Base-by-base conservation (phyloP, 2,329 filamentous ascomycete species). In the Parasarocladium wereldwijsianum region DNA sequence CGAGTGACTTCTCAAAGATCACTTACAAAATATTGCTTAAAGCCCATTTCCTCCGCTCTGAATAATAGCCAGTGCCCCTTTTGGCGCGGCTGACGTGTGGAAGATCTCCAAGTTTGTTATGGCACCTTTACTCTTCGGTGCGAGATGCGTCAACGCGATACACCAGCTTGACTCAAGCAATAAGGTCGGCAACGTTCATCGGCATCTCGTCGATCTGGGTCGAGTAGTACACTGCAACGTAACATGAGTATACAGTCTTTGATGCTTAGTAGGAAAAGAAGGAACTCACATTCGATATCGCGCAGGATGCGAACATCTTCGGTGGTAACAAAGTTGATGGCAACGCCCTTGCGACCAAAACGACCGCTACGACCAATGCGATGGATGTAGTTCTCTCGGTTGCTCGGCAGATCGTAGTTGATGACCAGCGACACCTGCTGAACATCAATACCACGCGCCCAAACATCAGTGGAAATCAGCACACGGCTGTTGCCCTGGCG, bases 331-430 rank as follows among this genome's bases (percentile, higher is more conserved):
- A 98, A 98, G 65, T 98, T 98, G 68, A 98, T 98, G 21, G 90
- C 90, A 41, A 98, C 90, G 69, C 90, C 90, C 66, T 98, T 98
- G 47, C 90, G 75, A 46, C 90, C 90, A 47, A 98, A 98, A 43
- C 90, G 75, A 44, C 90, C 90, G 51, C 83, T 90, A 51, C 90
- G 76, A 51, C 90, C 90, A 46, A 98, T 98, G 44, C 90, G 79
- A 64, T 98, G 90, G 56, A 98, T 96, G 58, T 98, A 98, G 64
- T 98, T 98, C 61, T 98, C 90, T 68, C 90, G 85, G 59, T 98
- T 96, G 58, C 81, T 90, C 4, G 90, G 90, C 35, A 98, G 66
- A 53, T 98, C 90, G 57, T 98, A 98, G 65, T 98, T 98, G 67
- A 98, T 98, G 38, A 98, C 90, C 48, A 98, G 64, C 37, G 82